Evolutionary conservation across 805 yeast genomes (phyloP), one percentile per base, ranked within the genome.

Genomic region (Cyberlindnera bimundalis): DNA sequence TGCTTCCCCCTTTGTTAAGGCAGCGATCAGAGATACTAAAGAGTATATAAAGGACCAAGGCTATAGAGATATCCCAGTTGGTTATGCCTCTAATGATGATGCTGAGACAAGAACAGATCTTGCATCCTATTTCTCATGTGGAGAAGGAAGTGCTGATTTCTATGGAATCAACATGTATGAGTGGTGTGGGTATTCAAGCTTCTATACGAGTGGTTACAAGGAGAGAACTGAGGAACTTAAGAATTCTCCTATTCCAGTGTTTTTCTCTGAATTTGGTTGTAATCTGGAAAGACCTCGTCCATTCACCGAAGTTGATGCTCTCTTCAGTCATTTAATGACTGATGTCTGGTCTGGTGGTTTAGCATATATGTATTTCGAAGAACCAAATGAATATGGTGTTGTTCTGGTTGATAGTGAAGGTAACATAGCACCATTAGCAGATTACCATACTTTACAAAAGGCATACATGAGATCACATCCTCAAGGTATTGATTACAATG

Each of bases 1-100:
- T 52, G 86, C 97, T 24, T 89, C 97, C 21, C 88, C 97, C 2
- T 91, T 81, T 64, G 96, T 93, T 42, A 93, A 91, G 73, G 96
- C 98, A 23, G 96, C 98, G 14, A 74, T 93, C 47, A 82, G 99
- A 65, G 99, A 91, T 62, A 74, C 76, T 59, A 90, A 86, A 66
- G 57, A 71, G 14, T 89, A 93, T 66, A 85, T 93, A 53, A 64
- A 68, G 39, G 71, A 67, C 41, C 68, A 78, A 60, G 68, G 71
- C 23, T 86, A 86, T 66, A 80, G 96, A 64, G 36, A 59, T 11
- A 86, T 91, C 45, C 99, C 99, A 12, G 90, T 91, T 42, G 99
- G 99, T 13, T 91, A 90, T 65, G 84, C 96, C 11, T 79, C 96
- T 13, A 86, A 86, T 59, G 98, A 90, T 64, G 97, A 86, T 59